These are phyloP conservation scores for Penicillium sp. DNA, from an alignment of 2,329 filamentous ascomycete genomes.

Conservation along the genomic window DNA sequence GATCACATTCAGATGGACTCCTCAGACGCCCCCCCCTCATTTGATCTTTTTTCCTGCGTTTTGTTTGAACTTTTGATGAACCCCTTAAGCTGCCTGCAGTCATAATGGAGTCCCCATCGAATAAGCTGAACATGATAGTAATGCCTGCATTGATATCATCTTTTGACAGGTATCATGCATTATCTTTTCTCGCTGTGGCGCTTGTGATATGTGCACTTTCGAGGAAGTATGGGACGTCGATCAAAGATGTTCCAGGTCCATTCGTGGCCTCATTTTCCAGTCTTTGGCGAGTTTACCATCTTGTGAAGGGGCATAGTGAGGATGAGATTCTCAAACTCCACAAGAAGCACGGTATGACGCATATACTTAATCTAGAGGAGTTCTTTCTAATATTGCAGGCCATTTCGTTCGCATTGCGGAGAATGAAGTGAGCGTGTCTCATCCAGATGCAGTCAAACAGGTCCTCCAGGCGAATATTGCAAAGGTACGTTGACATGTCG, in stretches of 20 bases:
- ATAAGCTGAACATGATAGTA: background rate
- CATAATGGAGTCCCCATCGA: background rate
- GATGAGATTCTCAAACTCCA: conserved; percentile 38
- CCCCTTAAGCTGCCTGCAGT: background rate
- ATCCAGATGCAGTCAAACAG: conserved; percentile 42
- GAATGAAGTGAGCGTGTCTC: conserved; percentile 47
- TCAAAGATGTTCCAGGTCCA: conserved; percentile 45
- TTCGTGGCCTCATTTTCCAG: conserved; percentile 42
- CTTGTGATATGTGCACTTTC: conserved; percentile 4
- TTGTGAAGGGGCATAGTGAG: conserved; percentile 42
- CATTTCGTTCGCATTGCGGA: conserved; percentile 46
- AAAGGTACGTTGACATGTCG: conserved; percentile 11
- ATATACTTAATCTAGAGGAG: too few species aligned
- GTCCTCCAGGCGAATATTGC: conserved; percentile 33
- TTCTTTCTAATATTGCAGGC: conserved; percentile 18
- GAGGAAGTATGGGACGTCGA: conserved; percentile 49
- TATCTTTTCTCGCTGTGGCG: background rate
- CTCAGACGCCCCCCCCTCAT: background rate
- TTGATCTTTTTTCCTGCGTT: background rate
- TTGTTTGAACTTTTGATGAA: background rate
- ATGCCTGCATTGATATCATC: background rate
- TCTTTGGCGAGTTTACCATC: conserved; percentile 42
- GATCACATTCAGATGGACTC: background rate
- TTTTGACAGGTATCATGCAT: background rate
- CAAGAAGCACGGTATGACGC: conserved; percentile 38